These are phyloP conservation scores for Ilyonectria mors-panacis DNA, from an alignment of 2,329 filamentous ascomycete genomes.

Conservation along the genomic window DNA sequence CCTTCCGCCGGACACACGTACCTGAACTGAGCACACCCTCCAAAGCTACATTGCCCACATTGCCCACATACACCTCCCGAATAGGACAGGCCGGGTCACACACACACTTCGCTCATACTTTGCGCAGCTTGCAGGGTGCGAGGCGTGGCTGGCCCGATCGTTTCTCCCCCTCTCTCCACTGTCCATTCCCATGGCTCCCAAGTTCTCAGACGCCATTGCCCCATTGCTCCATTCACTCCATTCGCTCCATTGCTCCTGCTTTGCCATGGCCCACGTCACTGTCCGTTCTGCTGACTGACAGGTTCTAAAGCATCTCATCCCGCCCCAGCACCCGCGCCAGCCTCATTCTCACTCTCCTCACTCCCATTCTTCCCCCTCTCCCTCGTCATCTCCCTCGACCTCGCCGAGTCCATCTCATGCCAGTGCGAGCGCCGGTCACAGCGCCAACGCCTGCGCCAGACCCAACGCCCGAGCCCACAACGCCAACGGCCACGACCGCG, in stretches of 20 bases:
- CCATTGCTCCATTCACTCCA: constrained; percentile 2
- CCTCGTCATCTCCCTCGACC: constrained; percentile 20
- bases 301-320: constrained; percentile 40
- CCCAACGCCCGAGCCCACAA: constrained; percentile 5
- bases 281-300: constrained; percentile 42
- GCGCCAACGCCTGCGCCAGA: constrained; percentile 9
- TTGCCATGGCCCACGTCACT: constrained; percentile 46
- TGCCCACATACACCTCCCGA: too few relatives aligned
- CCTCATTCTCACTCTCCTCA: background rate
- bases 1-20: too few relatives aligned
- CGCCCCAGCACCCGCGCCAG: constrained; percentile 30
- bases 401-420: constrained; percentile 17
- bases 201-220: constrained; percentile 8
- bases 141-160: constrained; percentile 27
- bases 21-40: too few relatives aligned
- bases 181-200: constrained; percentile 3
- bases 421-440: constrained; percentile 22
- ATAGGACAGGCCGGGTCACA: too few relatives aligned
- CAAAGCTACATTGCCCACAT: too few relatives aligned
- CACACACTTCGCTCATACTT: background rate
- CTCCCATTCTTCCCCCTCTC: constrained; percentile 10
- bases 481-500: constrained; percentile 14
- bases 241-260: constrained; percentile 26
- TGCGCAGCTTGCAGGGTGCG: background rate
- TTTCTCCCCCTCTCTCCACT: constrained; percentile 25